Conservation (phyloP, 192 early-diverging fungal species). For the Ambispora gerdemannii region DNA sequence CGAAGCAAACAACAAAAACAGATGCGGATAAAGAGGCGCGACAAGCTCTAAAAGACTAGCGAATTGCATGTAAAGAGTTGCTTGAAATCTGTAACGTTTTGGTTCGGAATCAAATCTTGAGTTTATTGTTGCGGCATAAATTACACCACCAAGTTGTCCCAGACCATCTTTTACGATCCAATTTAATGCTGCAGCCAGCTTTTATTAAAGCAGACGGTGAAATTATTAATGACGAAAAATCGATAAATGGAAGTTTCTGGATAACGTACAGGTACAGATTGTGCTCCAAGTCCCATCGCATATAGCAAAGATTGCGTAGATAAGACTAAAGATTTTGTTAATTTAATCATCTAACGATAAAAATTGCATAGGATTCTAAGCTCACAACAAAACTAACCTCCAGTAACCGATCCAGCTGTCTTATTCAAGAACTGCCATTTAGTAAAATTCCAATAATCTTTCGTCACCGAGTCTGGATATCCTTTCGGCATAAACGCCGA, state of each 20-base stretch:
- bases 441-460: conserved; percentile 71
- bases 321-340: conserved; percentile 50
- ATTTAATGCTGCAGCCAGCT: conserved; percentile 78
- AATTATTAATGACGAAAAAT: too few relatives aligned
- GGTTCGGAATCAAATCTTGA: conserved; percentile 80
- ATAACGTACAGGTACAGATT: conserved; percentile 53
- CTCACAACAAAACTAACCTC: conserved; percentile 43
- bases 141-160: conserved; percentile 79
- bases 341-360: background rate
- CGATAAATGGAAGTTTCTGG: background rate
- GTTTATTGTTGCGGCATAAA: conserved; percentile 73
- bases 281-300: conserved; percentile 79
- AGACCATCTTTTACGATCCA: conserved; percentile 93
- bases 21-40: conserved; percentile 70
- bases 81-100: conserved; percentile 77
- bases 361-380: too few relatives aligned
- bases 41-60: conserved; percentile 75
- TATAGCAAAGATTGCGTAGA: conserved; percentile 82
- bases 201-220: background rate
- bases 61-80: conserved; percentile 64
- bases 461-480: conserved; percentile 68
- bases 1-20: conserved; percentile 71
- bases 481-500: conserved; percentile 72
- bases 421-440: conserved; percentile 79
- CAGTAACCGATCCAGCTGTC: conserved; percentile 72